These are phyloP conservation scores for Carex sylvatica DNA, from an alignment of 202 grass and related monocot species.

Conservation along the genomic window DNA sequence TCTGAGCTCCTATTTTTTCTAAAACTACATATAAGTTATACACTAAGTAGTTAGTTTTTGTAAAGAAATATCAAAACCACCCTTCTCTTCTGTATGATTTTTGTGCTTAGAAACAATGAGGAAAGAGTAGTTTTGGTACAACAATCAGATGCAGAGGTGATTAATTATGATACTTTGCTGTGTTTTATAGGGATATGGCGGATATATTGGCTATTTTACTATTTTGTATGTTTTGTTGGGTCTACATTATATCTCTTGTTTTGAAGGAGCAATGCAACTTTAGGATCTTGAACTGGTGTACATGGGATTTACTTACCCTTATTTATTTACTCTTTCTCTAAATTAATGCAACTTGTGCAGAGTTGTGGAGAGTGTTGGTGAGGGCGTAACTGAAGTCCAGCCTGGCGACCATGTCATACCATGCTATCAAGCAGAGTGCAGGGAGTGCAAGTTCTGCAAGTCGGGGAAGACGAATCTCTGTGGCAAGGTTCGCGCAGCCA, in stretches of 20 bases:
- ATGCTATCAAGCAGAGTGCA: conserved; percentile 95
- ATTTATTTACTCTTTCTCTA: neutral
- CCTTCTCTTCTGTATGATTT: neutral
- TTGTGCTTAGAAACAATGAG: neutral
- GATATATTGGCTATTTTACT: neutral
- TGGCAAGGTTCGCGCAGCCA: conserved; percentile 74
- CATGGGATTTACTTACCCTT: neutral
- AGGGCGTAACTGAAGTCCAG: conserved; percentile 89
- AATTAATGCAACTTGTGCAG: conserved; percentile 25
- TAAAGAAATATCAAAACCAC: neutral
- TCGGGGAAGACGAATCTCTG: conserved; percentile 97
- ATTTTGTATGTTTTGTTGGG: neutral
- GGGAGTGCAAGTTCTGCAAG: conserved; percentile 91
- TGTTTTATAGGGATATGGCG: neutral
- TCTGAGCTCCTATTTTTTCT: neutral
- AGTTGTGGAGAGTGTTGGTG: conserved; percentile 89
- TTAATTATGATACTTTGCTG: neutral
- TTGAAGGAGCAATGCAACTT: neutral
- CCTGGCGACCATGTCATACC: conserved; percentile 99
- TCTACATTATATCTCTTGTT: neutral
- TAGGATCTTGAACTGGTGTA: neutral
- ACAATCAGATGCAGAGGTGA: neutral
- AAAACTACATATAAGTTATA: neutral
- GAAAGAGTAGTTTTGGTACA: neutral
- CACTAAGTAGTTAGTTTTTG: neutral